Base-by-base conservation (phyloP, 228 moss, liverwort and hornwort genomes). In the Sphagnum fallax region DNA sequence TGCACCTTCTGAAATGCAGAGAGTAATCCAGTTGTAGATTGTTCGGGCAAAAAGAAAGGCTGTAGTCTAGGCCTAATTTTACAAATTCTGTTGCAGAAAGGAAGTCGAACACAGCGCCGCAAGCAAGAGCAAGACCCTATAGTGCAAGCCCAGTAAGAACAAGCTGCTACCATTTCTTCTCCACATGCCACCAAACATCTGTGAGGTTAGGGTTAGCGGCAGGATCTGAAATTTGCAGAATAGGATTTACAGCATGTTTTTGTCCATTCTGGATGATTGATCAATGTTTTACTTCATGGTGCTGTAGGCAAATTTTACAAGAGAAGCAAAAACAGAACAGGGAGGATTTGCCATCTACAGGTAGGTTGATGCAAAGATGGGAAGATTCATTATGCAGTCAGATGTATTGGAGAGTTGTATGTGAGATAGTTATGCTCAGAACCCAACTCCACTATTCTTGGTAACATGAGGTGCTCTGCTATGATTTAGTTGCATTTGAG, bases 111-210 rank as follows among this genome's bases (percentile, higher is more conserved):
- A 48, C 80, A 71, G 14, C 74, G 70, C 64, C 83, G 76, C 9
- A 86, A 76, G 68, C 87, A 77, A 74, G 87, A 78, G 62, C 73
- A 81, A 50, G 87, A 95, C 78, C 89, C 84, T 47, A 6, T 90
- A 75, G 57, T 83, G 47, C 74, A 72, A 74, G 92, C 90, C 60
- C 87, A 89, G 95, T 95, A 82, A 90, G 88, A 65, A 52, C 61
- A 5, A 5, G 4, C 14, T 10, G 8, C 65, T 69, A 50, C 9
- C 5, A 53, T 10, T 15, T 8, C 55, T 8, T 55, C 55, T 55
- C 8, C 16, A 8, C 11, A 11, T 61, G 48, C 11, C 10, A 68
- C n/a, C 47, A 51, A 52, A 4, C 47, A 58, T 60, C 48, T 13
- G 52, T 64, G 15, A 55, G 52, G 50, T 64, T 52, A 52, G 48